These are phyloP conservation scores for Rosa hybrid DNA, from an alignment of 331 rosid species.

Conservation along the genomic window DNA sequence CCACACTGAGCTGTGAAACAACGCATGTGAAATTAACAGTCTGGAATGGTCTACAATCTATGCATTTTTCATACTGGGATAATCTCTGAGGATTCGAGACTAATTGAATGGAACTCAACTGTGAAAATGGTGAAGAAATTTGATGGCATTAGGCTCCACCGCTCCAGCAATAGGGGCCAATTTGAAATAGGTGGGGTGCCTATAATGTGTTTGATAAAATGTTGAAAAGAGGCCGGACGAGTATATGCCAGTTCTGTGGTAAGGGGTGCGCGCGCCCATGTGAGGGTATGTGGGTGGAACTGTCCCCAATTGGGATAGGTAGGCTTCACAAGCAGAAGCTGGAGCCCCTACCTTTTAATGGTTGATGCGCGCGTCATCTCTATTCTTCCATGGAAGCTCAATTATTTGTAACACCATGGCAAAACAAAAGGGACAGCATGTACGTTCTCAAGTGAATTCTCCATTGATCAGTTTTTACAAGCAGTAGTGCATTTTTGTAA, in stretches of 20 bases:
- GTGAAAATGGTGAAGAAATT: not conserved
- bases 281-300: not conserved
- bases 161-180: not conserved
- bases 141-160: not conserved
- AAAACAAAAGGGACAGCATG: not conserved
- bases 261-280: not conserved
- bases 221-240: not conserved
- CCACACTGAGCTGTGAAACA: slow-evolving; percentile 7
- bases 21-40: not conserved
- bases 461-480: not conserved
- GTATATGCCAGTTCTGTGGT: not conserved
- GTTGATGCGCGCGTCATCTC: not conserved
- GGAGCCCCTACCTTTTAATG: not conserved
- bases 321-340: not conserved
- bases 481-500: not conserved
- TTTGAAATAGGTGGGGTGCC: not conserved
- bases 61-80: not conserved
- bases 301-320: not conserved
- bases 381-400: not conserved
- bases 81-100: not conserved
- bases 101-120: not conserved
- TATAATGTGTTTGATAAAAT: not conserved
- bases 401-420: not conserved
- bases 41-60: not conserved
- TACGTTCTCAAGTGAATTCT: not conserved